These are phyloP conservation scores for Eucalyptus pauciflora DNA, from an alignment of 345 rosid species.

Conservation along the genomic window DNA sequence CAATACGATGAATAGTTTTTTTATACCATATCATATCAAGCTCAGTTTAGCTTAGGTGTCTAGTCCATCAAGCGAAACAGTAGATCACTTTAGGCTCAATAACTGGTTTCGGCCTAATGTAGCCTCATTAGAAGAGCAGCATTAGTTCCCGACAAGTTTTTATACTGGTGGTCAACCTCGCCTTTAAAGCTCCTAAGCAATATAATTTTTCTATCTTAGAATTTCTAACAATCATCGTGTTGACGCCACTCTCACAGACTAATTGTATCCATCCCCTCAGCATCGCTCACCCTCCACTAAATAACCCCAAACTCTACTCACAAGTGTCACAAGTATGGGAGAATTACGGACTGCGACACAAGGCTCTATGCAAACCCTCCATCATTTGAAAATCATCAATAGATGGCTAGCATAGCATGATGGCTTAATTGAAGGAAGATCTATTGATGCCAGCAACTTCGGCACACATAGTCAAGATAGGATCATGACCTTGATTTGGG, in stretches of 20 bases:
- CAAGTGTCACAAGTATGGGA: no score
- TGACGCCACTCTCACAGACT: fast-evolving
- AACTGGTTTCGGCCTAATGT: fast-evolving
- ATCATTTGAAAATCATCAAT: neutral
- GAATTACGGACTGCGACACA: no score
- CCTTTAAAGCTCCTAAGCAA: no score
- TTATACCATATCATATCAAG: fast-evolving
- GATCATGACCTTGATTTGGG: neutral
- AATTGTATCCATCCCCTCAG: no score
- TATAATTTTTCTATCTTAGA: no score
- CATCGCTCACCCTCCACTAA: no score
- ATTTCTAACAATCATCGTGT: fast-evolving
- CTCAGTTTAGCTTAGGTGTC: fast-evolving
- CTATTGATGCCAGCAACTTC: neutral
- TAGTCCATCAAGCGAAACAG: fast-evolving
- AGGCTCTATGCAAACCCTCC: neutral
- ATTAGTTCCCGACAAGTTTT: no score
- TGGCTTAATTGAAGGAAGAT: neutral
- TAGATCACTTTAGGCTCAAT: no score
- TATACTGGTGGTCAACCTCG: fast-evolving
- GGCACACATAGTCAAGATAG: neutral
- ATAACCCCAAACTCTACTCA: no score
- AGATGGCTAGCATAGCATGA: neutral
- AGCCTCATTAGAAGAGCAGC: fast-evolving
- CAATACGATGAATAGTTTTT: no score